Evolutionary conservation across 129 eudicot species (phyloP).

Genomic region (Chrysanthemum lavandulifolium): DNA sequence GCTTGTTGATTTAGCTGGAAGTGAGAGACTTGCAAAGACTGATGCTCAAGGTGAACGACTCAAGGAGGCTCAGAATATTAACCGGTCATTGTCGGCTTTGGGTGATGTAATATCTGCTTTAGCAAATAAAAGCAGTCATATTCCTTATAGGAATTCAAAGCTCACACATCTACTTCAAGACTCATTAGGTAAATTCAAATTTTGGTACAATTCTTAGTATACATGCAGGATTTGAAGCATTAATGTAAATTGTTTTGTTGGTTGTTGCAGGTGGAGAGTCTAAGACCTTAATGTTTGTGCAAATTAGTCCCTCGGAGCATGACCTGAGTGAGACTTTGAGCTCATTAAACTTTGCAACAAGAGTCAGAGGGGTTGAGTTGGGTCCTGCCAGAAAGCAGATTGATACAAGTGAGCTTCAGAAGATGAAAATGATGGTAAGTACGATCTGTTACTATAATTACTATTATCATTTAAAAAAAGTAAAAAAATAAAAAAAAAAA

Average conservation of each 20-base stretch:
- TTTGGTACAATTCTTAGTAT: not conserved
- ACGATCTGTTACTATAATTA: not conserved
- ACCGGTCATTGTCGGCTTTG: slow-evolving; percentile 90
- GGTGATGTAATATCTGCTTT: slow-evolving; percentile 96
- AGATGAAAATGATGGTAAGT: slow-evolving; percentile 66
- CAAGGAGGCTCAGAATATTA: slow-evolving; percentile 98
- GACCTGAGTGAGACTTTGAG: slow-evolving; percentile 87
- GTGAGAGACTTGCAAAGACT: slow-evolving; percentile 93
- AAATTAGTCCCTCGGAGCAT: slow-evolving; percentile 92
- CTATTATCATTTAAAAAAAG: not conserved
- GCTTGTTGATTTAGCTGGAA: slow-evolving; percentile 99
- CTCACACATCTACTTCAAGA: slow-evolving; percentile 96
- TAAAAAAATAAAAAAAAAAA: not conserved
- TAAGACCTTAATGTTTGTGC: slow-evolving; percentile 94
- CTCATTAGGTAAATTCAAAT: slow-evolving; percentile 62
- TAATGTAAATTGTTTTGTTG: slow-evolving; percentile 9
- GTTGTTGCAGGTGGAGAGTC: slow-evolving; percentile 83
- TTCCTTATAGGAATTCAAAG: slow-evolving; percentile 96
- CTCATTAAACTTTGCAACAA: slow-evolving; percentile 88
- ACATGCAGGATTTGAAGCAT: not conserved
- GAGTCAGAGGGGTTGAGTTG: slow-evolving; percentile 88
- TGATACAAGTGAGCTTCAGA: slow-evolving; percentile 85
- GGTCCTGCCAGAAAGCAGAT: slow-evolving; percentile 91
- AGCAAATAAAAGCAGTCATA: slow-evolving; percentile 90
- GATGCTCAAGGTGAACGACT: slow-evolving; percentile 96